These are phyloP conservation scores for Pterocarpus santalinus DNA, from an alignment of 306 rosid genomes.

Conservation along the genomic window DNA sequence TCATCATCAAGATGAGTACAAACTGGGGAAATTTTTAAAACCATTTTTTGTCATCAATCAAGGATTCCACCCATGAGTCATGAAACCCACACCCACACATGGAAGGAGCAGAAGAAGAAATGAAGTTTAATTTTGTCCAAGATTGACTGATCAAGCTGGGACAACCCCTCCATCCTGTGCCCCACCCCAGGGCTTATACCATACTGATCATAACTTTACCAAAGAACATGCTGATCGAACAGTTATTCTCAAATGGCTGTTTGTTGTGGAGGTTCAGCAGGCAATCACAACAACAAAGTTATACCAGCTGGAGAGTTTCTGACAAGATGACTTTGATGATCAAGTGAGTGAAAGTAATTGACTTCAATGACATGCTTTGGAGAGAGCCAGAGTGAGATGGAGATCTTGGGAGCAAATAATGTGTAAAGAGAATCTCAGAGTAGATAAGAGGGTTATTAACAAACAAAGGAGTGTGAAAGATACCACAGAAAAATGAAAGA, in stretches of 20 bases:
- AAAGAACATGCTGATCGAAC: not conserved
- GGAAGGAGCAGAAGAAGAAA: not conserved
- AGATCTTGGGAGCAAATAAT: too few relatives aligned
- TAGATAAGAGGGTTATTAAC: not conserved
- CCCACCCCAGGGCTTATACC: not conserved
- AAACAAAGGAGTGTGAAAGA: too few relatives aligned
- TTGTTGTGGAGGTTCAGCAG: not conserved
- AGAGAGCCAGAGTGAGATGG: not conserved
- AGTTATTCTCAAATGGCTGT: conserved; percentile 14
- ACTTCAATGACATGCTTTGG: not conserved
- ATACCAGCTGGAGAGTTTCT: conserved; percentile 12
- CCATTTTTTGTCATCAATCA: not conserved
- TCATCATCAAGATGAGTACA: conserved; percentile 2
- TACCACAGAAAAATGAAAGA: too few relatives aligned
- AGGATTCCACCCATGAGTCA: not conserved
- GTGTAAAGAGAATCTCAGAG: not conserved
- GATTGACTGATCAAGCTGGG: not conserved
- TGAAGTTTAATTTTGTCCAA: not conserved
- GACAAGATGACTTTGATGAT: not conserved
- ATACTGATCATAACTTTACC: conserved; percentile 18
- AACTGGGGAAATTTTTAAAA: not conserved
- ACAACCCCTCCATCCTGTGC: too few relatives aligned
- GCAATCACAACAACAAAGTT: conserved; percentile 17
- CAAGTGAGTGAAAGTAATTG: conserved; percentile 9
- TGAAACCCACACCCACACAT: too few relatives aligned